Evolutionary conservation across 805 yeast genomes (phyloP).

Genomic region (Hanseniaspora jakobsenii): DNA sequence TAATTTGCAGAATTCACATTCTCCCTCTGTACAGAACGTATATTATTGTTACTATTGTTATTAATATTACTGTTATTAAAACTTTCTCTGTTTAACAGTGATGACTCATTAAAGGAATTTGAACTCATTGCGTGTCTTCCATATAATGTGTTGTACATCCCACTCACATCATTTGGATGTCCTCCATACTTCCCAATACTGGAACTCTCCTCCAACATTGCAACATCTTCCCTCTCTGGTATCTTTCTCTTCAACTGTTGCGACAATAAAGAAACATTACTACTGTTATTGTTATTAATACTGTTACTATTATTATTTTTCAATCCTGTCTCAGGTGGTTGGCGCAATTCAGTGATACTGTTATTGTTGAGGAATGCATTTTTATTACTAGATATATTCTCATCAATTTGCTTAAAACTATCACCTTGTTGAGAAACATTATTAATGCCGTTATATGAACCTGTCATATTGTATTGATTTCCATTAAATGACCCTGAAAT

Average conservation of each 20-base stretch:
- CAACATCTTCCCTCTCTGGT: no score
- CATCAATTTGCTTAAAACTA: no score
- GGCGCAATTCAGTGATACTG: no score
- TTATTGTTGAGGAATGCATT: no score
- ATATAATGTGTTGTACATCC: conserved; percentile 15
- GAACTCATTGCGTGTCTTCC: not conserved
- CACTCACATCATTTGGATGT: conserved; percentile 14
- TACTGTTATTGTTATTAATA: not conserved
- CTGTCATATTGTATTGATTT: conserved; percentile 1
- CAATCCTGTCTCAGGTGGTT: no score
- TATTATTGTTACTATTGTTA: no score
- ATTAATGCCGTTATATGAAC: not conserved
- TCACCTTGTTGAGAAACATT: no score
- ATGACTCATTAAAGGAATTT: no score
- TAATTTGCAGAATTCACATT: no score
- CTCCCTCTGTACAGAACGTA: not conserved
- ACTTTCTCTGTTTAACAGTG: no score
- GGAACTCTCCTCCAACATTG: not conserved
- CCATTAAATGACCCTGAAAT: conserved; percentile 12
- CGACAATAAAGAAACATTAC: conserved; percentile 27
- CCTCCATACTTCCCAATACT: not conserved
- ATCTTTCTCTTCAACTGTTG: conserved; percentile 20
- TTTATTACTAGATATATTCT: no score
- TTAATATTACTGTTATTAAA: no score
- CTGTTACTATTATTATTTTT: not conserved